Evolutionary conservation across 2,329 filamentous ascomycete species (phyloP).

Genomic region (Fusarium neocosmosporiellum): DNA sequence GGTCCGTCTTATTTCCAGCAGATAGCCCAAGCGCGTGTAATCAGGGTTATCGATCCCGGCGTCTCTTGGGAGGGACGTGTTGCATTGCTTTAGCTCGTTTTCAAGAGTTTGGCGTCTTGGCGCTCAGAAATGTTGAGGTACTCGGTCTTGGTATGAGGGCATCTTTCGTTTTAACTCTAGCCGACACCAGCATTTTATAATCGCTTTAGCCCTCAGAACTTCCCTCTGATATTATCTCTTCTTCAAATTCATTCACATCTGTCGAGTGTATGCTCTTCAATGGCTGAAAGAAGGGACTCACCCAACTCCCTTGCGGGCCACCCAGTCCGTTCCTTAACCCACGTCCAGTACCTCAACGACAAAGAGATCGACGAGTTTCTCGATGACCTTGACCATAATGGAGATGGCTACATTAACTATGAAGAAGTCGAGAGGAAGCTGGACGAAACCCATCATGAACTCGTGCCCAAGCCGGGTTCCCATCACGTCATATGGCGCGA

Average conservation of each 20-base stretch:
- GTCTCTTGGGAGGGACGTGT: not conserved
- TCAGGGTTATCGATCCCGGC: not conserved
- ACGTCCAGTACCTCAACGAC: slow-evolving; percentile 53
- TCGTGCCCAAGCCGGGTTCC: slow-evolving; percentile 58
- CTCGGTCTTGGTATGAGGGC: not conserved
- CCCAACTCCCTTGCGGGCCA: slow-evolving; percentile 35
- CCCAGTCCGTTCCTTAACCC: slow-evolving; percentile 38
- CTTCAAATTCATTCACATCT: not conserved
- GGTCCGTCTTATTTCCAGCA: not conserved
- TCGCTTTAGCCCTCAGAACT: not conserved
- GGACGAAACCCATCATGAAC: slow-evolving; percentile 62
- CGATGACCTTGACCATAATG: slow-evolving; percentile 62
- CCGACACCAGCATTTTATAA: not conserved
- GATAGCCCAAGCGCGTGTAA: not conserved
- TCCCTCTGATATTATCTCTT: not conserved
- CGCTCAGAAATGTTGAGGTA: not conserved
- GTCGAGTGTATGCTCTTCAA: not conserved
- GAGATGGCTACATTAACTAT: slow-evolving; percentile 64
- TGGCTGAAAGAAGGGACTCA: not conserved
- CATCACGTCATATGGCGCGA: slow-evolving; percentile 57
- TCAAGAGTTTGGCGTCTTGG: not conserved
- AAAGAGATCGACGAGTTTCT: slow-evolving; percentile 64
- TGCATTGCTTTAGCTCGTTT: not conserved
- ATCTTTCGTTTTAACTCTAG: not conserved
- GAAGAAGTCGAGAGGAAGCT: slow-evolving; percentile 64